These are phyloP conservation scores for Gamsiella multidivaricata DNA, from an alignment of 192 early-diverging fungal species.

Conservation along the genomic window DNA sequence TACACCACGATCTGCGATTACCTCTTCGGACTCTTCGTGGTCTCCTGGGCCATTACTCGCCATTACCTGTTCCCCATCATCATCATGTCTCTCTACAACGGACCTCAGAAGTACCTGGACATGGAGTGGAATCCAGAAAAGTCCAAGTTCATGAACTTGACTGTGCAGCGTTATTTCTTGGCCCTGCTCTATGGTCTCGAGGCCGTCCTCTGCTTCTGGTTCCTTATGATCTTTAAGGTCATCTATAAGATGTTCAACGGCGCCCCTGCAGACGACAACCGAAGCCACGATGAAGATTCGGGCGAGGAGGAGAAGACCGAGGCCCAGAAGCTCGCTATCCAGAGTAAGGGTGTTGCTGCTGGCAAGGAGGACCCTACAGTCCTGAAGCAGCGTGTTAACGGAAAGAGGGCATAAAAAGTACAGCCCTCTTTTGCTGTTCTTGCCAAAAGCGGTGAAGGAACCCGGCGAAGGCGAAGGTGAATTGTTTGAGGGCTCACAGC, in stretches of 20 bases:
- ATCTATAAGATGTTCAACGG: slow-evolving; percentile 70
- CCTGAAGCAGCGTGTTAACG: neutral
- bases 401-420: slow-evolving; percentile 21
- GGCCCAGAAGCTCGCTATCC: slow-evolving; percentile 13
- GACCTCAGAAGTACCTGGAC: slow-evolving; percentile 60
- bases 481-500: no score
- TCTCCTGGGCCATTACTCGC: slow-evolving; percentile 82
- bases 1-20: slow-evolving; percentile 71
- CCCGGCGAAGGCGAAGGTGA: no score
- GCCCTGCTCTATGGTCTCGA: slow-evolving; percentile 72
- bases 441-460: neutral
- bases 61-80: slow-evolving; percentile 78
- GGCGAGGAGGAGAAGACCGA: slow-evolving; percentile 24
- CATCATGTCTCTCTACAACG: slow-evolving; percentile 69
- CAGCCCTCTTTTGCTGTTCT: neutral
- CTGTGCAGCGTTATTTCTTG: slow-evolving; percentile 65
- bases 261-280: slow-evolving; percentile 75
- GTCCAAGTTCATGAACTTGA: slow-evolving; percentile 62
- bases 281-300: slow-evolving; percentile 66
- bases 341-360: slow-evolving; percentile 7
- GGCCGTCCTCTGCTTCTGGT: slow-evolving; percentile 81
- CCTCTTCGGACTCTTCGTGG: slow-evolving; percentile 78
- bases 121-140: slow-evolving; percentile 68
- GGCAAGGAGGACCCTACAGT: slow-evolving; percentile 1
- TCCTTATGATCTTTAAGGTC: slow-evolving; percentile 73